These are phyloP conservation scores for Dimargaris cristalligena DNA, from an alignment of 192 early-diverging fungal genomes.

Conservation along the genomic window DNA sequence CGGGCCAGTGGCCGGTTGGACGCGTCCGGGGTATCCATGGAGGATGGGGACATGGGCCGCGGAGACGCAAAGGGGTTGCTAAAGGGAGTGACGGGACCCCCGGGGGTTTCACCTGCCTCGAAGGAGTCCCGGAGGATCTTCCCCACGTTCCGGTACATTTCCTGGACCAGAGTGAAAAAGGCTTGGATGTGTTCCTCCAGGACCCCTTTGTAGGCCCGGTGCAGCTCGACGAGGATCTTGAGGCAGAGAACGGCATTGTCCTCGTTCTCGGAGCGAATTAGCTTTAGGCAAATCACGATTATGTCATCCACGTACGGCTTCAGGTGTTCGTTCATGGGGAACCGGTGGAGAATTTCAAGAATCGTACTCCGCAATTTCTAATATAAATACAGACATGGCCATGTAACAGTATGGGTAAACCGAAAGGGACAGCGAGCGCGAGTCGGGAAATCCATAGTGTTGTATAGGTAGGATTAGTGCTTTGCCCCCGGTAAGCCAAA, in stretches of 20 bases:
- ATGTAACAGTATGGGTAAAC: too few relatives aligned
- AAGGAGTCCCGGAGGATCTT: slow-evolving; percentile 64
- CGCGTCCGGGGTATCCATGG: slow-evolving; percentile 38
- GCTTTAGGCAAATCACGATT: slow-evolving; percentile 51
- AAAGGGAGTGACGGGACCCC: slow-evolving; percentile 32
- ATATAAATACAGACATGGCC: too few relatives aligned
- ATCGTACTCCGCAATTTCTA: slow-evolving; percentile 78
- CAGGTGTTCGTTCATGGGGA: slow-evolving; percentile 78
- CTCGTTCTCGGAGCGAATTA: slow-evolving; percentile 84
- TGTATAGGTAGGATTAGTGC: too few relatives aligned
- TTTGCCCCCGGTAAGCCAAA: too few relatives aligned
- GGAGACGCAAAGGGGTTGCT: slow-evolving; percentile 34
- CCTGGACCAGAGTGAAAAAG: slow-evolving; percentile 80
- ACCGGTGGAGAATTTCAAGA: slow-evolving; percentile 82
- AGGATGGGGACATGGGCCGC: slow-evolving; percentile 55
- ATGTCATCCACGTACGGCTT: slow-evolving; percentile 58
- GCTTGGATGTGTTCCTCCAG: slow-evolving; percentile 78
- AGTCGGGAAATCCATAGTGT: too few relatives aligned
- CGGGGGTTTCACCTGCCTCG: slow-evolving; percentile 43
- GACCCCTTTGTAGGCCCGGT: slow-evolving; percentile 63
- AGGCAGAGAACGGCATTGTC: slow-evolving; percentile 90
- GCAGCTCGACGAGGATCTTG: slow-evolving; percentile 90
- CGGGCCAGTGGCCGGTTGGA: slow-evolving; percentile 46
- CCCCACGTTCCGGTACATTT: slow-evolving; percentile 90
- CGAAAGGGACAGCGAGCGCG: too few relatives aligned